Conservation (phyloP, 2,329 filamentous ascomycete genomes). For the Colletotrichum scovillei region DNA sequence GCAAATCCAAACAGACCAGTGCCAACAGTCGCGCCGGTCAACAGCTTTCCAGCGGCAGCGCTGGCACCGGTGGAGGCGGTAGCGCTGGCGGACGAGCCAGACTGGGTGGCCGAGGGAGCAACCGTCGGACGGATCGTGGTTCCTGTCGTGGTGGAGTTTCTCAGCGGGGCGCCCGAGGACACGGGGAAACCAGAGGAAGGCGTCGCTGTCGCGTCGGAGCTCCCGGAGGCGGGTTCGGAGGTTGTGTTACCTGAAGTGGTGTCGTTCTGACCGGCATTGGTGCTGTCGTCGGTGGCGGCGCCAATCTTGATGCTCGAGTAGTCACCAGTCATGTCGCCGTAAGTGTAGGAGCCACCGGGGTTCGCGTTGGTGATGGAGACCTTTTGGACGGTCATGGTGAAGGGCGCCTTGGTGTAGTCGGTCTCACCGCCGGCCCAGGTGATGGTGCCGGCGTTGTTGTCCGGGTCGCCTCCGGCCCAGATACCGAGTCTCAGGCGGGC, state of each 20-base stretch:
- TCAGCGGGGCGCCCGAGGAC: constrained; percentile 11
- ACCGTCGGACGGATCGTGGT: constrained; percentile 9
- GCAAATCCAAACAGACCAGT: constrained; percentile 22
- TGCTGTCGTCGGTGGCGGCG: constrained; percentile 18
- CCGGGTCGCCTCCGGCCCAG: constrained; percentile 52
- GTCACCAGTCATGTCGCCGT: constrained; percentile 40
- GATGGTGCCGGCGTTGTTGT: constrained; percentile 55
- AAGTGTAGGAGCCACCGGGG: constrained; percentile 47
- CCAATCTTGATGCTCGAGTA: constrained; percentile 40
- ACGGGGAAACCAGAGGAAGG: constrained; percentile 17
- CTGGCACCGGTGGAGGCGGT: constrained; percentile 1
- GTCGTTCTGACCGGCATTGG: constrained; percentile 33
- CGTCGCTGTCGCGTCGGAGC: not conserved
- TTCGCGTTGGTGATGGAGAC: constrained; percentile 56
- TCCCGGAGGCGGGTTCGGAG: not conserved
- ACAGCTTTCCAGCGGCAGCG: not conserved
- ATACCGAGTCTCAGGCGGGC: constrained; percentile 62
- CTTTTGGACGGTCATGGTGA: constrained; percentile 66
- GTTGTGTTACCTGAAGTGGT: constrained; percentile 11
- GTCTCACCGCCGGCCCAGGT: constrained; percentile 65
- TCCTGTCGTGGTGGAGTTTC: constrained; percentile 7
- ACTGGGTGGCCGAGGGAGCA: constrained; percentile 16
- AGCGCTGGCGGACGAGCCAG: constrained; percentile 24
- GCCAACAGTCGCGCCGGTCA: constrained; percentile 7
- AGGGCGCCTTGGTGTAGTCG: constrained; percentile 52